A percentile compares a stretch with the other conserved stretches of the same genome.
These are phyloP conservation scores for Candida coquimbonensis DNA, from an alignment of 805 yeast species.

Conservation along the genomic window DNA sequence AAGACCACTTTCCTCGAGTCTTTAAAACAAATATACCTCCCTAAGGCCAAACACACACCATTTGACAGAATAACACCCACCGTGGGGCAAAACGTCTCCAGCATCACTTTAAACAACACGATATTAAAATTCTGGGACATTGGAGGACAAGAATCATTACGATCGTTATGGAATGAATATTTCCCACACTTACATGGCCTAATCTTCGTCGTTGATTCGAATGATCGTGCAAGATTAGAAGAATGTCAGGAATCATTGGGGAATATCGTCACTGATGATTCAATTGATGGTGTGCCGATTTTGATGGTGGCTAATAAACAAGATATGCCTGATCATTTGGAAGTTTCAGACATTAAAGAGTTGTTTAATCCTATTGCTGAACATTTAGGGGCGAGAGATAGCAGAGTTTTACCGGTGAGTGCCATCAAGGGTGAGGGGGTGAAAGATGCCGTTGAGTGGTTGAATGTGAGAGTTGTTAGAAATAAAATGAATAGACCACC, in stretches of 20 bases:
- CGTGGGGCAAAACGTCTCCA: conserved; percentile 80
- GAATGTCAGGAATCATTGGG: conserved; percentile 70
- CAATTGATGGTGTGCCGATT: conserved; percentile 74
- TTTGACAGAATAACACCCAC: conserved; percentile 78
- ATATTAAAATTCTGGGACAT: conserved; percentile 87
- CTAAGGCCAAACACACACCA: conserved; percentile 38
- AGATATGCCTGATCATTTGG: conserved; percentile 65
- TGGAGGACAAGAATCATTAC: conserved; percentile 86
- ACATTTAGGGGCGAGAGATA: conserved; percentile 83
- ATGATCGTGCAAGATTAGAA: conserved; percentile 73
- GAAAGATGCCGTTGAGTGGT: conserved; percentile 84
- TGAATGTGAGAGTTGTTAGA: conserved; percentile 57
- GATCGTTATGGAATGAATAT: conserved; percentile 84
- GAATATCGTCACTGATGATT: conserved; percentile 48
- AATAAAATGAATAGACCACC: conserved; percentile 35
- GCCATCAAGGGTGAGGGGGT: conserved; percentile 79
- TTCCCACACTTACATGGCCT: conserved; percentile 85
- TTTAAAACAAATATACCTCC: conserved; percentile 46
- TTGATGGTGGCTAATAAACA: conserved; percentile 95
- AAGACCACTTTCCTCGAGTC: conserved; percentile 78
- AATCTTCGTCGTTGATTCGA: conserved; percentile 86
- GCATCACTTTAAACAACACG: conserved; percentile 28
- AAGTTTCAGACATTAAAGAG: conserved; percentile 75
- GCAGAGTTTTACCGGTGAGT: conserved; percentile 82
- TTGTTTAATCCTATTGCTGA: conserved; percentile 76